Base-by-base conservation (phyloP, 345 rosid species). In the Citrus mangshanensis region DNA sequence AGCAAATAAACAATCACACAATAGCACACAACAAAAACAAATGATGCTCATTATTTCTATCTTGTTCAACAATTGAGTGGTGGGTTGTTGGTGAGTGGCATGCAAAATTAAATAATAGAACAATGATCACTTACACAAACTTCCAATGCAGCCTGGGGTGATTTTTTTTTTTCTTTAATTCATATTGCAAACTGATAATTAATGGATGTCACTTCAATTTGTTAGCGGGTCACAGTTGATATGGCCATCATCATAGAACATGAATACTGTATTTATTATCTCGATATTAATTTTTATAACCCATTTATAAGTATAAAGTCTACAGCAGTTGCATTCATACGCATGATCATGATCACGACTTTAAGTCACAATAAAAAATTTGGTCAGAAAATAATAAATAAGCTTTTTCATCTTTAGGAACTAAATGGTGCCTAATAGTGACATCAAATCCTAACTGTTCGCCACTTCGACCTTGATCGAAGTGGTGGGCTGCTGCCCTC, bases 11-110 rank as follows among this genome's bases (percentile, higher is more conserved):
- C 4, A 40, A 9, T 40, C 49, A 9, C 12, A 40, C 19, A 49
- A 12, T 49, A 4, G 6, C 10, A 24, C 1, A 38, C 2, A 27
- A 40, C 27, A 38, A 18, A 74, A 27, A 40, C 27, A 38, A 18
- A 74, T 35, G 51, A 46, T 40, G 68, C 27, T 61, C 22, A 74
- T 40, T 40, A 40, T 56, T 61, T 4, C 40, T 5, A 9, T 35
- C 35, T 40, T 46, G 16, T 27, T 62, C 9, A 9, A 16, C 2
- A 61, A 19, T 27, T 27, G 40, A 60, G 12, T 34, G 22, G 35
- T 25, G 77, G 77, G 77, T 19, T 74, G 77, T 4, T 74, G 18
- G 35, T 59, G 32, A 60, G 42, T 61, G 38, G 60, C 21, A 25
- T 19, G 21, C 21, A 25, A 40, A 40, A 25, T 61, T 74, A 61